These are phyloP conservation scores for Daldinia loculata DNA, from an alignment of 495 filamentous ascomycete genomes.

Conservation along the genomic window DNA sequence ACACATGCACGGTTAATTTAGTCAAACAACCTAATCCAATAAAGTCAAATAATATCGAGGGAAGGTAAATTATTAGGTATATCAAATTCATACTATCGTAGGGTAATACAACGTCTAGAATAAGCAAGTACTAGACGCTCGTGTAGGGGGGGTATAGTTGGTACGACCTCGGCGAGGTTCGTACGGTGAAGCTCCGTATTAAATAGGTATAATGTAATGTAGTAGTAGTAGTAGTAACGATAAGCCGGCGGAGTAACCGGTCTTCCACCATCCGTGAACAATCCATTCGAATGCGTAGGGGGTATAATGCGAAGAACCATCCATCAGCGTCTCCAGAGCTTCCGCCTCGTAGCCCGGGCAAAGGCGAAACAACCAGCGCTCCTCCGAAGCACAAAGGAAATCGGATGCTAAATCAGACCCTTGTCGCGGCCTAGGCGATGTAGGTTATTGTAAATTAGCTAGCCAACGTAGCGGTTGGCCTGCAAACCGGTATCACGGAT, in stretches of 20 bases:
- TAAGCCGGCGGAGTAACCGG: slow-evolving; percentile 3
- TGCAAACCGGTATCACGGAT: slow-evolving; percentile 12
- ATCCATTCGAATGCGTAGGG: slow-evolving; percentile 39
- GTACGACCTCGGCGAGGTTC: slow-evolving; percentile 12
- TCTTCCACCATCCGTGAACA: slow-evolving; percentile 29
- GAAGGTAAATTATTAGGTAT: slow-evolving; percentile 4
- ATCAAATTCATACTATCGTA: slow-evolving; percentile 28
- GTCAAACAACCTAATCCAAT: not conserved
- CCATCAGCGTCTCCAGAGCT: slow-evolving; percentile 29
- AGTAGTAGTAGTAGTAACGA: not conserved
- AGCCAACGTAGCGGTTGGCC: not conserved
- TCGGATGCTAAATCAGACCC: slow-evolving; percentile 16
- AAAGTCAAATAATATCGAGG: not conserved
- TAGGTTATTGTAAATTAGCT: slow-evolving; percentile 5
- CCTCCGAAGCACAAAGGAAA: slow-evolving; percentile 33
- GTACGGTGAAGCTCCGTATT: slow-evolving; percentile 10
- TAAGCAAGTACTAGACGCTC: slow-evolving; percentile 23
- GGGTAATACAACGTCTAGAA: slow-evolving; percentile 6
- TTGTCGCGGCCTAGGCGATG: slow-evolving; percentile 38
- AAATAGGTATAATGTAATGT: slow-evolving; percentile 13
- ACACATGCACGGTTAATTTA: not conserved
- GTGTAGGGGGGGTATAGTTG: slow-evolving; percentile 11
- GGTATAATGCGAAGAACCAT: slow-evolving; percentile 43
- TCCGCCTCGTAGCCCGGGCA: slow-evolving; percentile 18
- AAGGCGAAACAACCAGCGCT: slow-evolving; percentile 32